Conservation (phyloP, 352 stramenopile genomes). For the Phytophthora megakarya region DNA sequence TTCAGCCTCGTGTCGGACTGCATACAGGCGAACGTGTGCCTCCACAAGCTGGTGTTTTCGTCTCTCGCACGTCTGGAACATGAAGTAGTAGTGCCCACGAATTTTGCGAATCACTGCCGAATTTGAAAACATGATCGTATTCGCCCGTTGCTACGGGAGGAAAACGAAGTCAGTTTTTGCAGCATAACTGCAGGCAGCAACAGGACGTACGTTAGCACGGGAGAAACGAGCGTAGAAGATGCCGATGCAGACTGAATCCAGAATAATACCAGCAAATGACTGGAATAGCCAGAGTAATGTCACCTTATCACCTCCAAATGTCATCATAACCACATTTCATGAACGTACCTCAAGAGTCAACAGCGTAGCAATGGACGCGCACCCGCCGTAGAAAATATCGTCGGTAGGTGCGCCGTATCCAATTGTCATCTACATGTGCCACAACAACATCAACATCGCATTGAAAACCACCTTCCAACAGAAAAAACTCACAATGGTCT, state of each 20-base stretch:
- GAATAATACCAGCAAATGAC: slow-evolving; percentile 86
- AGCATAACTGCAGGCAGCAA: not conserved
- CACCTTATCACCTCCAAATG: not conserved
- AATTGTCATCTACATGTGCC: slow-evolving; percentile 77
- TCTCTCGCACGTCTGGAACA: slow-evolving; percentile 91
- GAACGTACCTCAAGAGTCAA: slow-evolving; percentile 71
- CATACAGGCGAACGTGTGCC: slow-evolving; percentile 83
- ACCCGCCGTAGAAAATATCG: slow-evolving; percentile 89
- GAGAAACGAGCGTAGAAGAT: slow-evolving; percentile 88
- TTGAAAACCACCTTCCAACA: slow-evolving; percentile 2
- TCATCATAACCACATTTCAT: not conserved
- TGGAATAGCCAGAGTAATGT: slow-evolving; percentile 27
- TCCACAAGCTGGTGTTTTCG: slow-evolving; percentile 90
- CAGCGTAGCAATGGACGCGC: slow-evolving; percentile 76
- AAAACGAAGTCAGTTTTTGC: not conserved
- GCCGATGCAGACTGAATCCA: slow-evolving; percentile 88
- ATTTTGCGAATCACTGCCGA: slow-evolving; percentile 89
- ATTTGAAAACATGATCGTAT: slow-evolving; percentile 89
- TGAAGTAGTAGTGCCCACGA: slow-evolving; percentile 90
- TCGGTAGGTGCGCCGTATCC: slow-evolving; percentile 86
- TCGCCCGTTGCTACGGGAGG: slow-evolving; percentile 67
- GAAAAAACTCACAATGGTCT: slow-evolving; percentile 76
- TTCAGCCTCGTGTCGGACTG: slow-evolving; percentile 71
- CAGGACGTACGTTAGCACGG: slow-evolving; percentile 65
- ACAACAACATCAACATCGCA: not conserved